Conservation (phyloP, 768 basidiomycete genomes). For the Mycena leptocephala region DNA sequence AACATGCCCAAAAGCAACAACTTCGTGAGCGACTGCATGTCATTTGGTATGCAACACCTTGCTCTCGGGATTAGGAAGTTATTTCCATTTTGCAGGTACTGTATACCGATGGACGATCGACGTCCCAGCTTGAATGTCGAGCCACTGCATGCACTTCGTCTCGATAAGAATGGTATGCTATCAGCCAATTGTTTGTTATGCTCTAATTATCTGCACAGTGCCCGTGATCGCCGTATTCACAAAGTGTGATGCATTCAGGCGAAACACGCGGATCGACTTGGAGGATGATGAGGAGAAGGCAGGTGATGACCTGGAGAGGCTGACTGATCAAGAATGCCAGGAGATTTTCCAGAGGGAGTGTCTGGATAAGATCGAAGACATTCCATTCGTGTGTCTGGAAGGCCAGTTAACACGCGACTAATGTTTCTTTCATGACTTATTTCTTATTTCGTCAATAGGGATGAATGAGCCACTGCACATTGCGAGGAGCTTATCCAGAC, state of each 20-base stretch:
- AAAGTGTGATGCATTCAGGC: not conserved
- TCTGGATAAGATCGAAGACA: not conserved
- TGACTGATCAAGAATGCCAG: not conserved
- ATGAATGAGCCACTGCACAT: not conserved
- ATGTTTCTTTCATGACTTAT: not conserved
- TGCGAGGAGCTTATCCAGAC: not conserved
- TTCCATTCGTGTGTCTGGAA: not conserved
- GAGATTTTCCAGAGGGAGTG: not conserved
- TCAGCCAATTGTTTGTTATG: not conserved
- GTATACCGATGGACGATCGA: not conserved
- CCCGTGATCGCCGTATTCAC: not conserved
- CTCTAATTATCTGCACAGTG: not conserved
- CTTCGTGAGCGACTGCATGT: not conserved
- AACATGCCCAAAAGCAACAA: not conserved
- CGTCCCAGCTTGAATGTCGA: not conserved
- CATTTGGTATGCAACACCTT: not conserved
- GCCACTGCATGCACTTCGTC: not conserved
- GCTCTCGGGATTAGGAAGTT: not conserved
- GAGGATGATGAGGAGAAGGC: not conserved
- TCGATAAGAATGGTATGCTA: not conserved
- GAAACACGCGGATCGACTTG: not conserved
- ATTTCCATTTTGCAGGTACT: not conserved
- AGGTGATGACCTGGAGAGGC: not conserved
- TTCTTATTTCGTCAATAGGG: not conserved
- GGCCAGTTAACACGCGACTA: not conserved